A percentile compares a stretch with the other conserved stretches of the same genome.
phyloP scores from a whole-genome alignment of 1,139 yeast species.

The Lodderomyces theae region DNA sequence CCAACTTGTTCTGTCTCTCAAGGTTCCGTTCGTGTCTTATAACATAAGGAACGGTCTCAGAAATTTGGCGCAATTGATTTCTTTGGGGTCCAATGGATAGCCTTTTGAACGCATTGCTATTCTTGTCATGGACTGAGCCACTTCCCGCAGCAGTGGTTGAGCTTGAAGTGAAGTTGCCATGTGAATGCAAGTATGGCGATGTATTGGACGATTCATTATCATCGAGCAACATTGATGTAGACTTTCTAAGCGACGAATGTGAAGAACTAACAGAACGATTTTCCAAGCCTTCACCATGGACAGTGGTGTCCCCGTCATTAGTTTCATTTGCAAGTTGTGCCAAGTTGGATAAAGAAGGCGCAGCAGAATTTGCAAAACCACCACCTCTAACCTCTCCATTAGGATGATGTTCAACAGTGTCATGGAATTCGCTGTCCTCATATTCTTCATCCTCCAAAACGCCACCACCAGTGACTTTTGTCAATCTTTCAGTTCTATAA shows the following conservation, averaged over 20 bases:
- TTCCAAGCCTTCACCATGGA: conserved; percentile 12
- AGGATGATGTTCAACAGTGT: conserved; percentile 25
- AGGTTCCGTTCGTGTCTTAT: conserved; percentile 71
- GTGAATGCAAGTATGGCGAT: conserved; percentile 31
- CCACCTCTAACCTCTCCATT: conserved; percentile 5
- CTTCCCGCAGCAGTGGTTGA: conserved; percentile 30
- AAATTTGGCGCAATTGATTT: conserved; percentile 67
- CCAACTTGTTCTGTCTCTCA: conserved; percentile 73
- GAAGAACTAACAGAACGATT: conserved; percentile 25
- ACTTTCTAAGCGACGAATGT: conserved; percentile 23
- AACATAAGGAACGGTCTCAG: conserved; percentile 80
- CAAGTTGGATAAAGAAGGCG: conserved; percentile 63
- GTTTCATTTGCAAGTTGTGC: conserved; percentile 49
- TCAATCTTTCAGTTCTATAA: conserved; percentile 85
- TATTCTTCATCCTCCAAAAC: conserved; percentile 21
- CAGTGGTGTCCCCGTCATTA: conserved; percentile 7
- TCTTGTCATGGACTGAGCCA: conserved; percentile 15
- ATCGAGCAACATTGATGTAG: conserved; percentile 38
- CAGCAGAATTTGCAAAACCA: conserved; percentile 19
- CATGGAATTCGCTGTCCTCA: conserved; percentile 26
- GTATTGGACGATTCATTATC: conserved; percentile 30
- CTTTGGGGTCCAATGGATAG: conserved; percentile 62
- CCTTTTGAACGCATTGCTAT: conserved; percentile 48
- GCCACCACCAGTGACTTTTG: conserved; percentile 41
- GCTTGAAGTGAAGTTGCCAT: conserved; percentile 31